Conservation (phyloP, 2,329 filamentous ascomycete genomes). For the Trichoderma aggressivum region DNA sequence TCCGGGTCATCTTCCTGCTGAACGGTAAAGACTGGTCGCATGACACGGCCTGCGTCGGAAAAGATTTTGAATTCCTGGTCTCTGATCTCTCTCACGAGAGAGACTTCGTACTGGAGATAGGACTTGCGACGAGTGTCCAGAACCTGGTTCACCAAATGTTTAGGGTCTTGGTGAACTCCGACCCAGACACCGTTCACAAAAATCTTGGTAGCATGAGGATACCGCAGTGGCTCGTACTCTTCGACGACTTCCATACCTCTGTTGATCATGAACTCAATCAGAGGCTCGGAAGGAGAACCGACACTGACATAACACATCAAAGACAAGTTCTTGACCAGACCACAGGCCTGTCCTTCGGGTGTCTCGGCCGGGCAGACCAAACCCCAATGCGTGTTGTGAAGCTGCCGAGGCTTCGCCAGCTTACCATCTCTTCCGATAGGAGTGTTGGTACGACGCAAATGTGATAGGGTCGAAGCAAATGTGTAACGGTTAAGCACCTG, state of each 20-base stretch:
- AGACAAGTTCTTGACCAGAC: slow-evolving; percentile 94
- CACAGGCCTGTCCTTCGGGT: slow-evolving; percentile 96
- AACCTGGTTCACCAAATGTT: slow-evolving; percentile 76
- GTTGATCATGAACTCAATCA: slow-evolving; percentile 93
- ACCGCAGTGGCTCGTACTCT: slow-evolving; percentile 82
- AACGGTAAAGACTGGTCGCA: slow-evolving; percentile 88
- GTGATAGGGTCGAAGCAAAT: slow-evolving; percentile 92
- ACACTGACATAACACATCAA: slow-evolving; percentile 99
- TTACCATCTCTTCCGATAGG: slow-evolving; percentile 97
- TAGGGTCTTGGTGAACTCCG: slow-evolving; percentile 86
- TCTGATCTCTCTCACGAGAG: slow-evolving; percentile 90
- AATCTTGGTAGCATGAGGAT: slow-evolving; percentile 92
- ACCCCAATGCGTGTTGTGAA: slow-evolving; percentile 99
- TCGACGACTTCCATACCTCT: slow-evolving; percentile 95
- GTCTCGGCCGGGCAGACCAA: slow-evolving; percentile 96
- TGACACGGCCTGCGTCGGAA: slow-evolving; percentile 92
- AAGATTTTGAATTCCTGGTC: slow-evolving; percentile 99
- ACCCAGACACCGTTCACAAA: slow-evolving; percentile 99
- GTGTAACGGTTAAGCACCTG: slow-evolving; percentile 98
- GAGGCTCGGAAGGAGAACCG: slow-evolving; percentile 83
- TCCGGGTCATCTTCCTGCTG: slow-evolving; percentile 80
- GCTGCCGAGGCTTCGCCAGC: slow-evolving; percentile 92
- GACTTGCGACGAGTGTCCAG: slow-evolving; percentile 74
- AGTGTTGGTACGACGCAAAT: slow-evolving; percentile 95
- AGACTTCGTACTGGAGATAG: slow-evolving; percentile 87